Percentiles rank a stretch among this genome's conserved stretches.
These are phyloP conservation scores for Rhododendron simsii DNA, from an alignment of 148 eudicot species.

Conservation along the genomic window DNA sequence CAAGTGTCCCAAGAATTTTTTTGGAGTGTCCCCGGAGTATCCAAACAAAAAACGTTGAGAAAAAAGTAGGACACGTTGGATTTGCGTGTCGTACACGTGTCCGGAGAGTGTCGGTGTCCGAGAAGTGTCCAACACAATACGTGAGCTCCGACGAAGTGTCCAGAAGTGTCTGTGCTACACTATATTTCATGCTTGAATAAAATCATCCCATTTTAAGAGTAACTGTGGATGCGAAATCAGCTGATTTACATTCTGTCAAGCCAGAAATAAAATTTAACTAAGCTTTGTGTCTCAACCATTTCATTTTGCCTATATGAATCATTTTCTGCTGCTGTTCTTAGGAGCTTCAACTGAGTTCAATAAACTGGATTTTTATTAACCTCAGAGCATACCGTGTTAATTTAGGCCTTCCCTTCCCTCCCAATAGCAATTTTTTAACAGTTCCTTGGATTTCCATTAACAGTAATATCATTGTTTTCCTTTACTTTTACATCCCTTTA, in stretches of 20 bases:
- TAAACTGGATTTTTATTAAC: not conserved
- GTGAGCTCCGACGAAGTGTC: no score
- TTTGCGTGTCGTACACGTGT: no score
- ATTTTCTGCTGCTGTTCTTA: not conserved
- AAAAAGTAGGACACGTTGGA: no score
- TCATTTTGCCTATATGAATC: not conserved
- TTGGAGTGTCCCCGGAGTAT: no score
- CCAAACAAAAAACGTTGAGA: no score
- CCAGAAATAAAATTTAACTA: not conserved
- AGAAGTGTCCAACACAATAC: no score
- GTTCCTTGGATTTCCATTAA: not conserved
- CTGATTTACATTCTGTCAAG: not conserved
- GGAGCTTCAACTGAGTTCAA: not conserved
- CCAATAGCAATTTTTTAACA: not conserved
- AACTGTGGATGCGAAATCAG: not conserved
- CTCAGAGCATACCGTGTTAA: not conserved
- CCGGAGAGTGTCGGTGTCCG: no score
- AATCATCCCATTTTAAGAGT: not conserved
- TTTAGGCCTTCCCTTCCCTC: not conserved
- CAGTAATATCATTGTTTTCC: not conserved
- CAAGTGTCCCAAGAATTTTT: no score
- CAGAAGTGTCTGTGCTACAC: not conserved
- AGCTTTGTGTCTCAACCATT: not conserved
- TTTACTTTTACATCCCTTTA: not conserved
- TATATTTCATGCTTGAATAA: not conserved